phyloP scores from a whole-genome alignment of 1,284 basidiomycete species.

The Tilletia indica region DNA sequence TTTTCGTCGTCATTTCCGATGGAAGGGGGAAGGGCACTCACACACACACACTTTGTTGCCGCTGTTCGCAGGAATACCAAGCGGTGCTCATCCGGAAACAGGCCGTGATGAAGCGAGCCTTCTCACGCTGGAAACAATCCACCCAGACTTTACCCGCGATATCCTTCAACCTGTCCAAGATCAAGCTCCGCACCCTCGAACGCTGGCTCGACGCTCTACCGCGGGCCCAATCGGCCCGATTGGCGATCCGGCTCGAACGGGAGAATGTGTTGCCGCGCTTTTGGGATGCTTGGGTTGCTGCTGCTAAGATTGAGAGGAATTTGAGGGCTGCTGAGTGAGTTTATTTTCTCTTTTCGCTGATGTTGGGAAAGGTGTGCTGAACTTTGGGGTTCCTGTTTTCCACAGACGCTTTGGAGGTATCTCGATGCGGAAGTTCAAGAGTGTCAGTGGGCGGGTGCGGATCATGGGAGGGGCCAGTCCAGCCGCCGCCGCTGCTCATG shows the following conservation, averaged over 20 bases:
- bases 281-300: conserved; percentile 5
- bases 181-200: not conserved
- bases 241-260: not conserved
- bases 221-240: not conserved
- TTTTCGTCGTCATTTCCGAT: no score
- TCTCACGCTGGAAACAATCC: not conserved
- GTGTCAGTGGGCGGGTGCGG: conserved; percentile 8
- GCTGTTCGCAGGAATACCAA: not conserved
- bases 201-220: conserved; percentile 8
- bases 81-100: not conserved
- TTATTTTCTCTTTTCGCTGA: not conserved
- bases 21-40: no score
- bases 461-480: not conserved
- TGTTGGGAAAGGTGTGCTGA: not conserved
- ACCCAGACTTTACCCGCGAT: not conserved
- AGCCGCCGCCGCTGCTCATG: not conserved
- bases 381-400: not conserved
- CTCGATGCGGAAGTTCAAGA: conserved; percentile 12
- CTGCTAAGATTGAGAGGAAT: conserved; percentile 11
- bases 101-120: conserved; percentile 5
- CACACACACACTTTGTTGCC: no score
- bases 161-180: not conserved
- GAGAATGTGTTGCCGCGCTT: not conserved
- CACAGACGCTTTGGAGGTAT: conserved; percentile 1
- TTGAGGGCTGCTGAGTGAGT: conserved; percentile 8